Evolutionary conservation across 441 rosid genomes (phyloP).

Genomic region (Isatis lusitanica): DNA sequence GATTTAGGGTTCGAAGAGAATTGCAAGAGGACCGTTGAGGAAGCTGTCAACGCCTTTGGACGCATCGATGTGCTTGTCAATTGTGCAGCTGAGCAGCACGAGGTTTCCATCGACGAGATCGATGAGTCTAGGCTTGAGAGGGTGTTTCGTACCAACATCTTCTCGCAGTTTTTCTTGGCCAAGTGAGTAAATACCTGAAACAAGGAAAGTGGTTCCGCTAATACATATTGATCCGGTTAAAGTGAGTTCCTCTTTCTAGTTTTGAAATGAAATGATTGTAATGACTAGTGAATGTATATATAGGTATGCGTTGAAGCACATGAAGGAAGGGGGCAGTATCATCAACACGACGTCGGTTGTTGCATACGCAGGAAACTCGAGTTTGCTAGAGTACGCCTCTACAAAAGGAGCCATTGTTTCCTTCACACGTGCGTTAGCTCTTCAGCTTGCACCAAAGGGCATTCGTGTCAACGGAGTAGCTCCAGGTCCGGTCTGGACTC

Average conservation of each 20-base stretch:
- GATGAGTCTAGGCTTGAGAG: slow-evolving; percentile 41
- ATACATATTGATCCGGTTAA: neutral
- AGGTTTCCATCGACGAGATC: slow-evolving; percentile 39
- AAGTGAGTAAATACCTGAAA: slow-evolving; percentile 25
- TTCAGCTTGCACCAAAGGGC: slow-evolving; percentile 60
- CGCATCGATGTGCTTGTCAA: slow-evolving; percentile 44
- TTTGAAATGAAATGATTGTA: neutral
- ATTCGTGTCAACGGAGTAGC: slow-evolving; percentile 78
- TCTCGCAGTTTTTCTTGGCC: slow-evolving; percentile 40
- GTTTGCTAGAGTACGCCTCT: slow-evolving; percentile 66
- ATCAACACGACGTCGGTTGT: slow-evolving; percentile 76
- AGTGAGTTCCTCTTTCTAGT: neutral
- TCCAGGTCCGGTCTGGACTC: slow-evolving; percentile 90
- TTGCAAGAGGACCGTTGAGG: slow-evolving; percentile 57
- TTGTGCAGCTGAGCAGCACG: slow-evolving; percentile 46
- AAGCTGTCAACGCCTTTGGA: slow-evolving; percentile 53
- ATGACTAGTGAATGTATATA: neutral
- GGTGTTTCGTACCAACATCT: slow-evolving; percentile 47
- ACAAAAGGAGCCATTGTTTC: slow-evolving; percentile 83
- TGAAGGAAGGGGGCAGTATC: slow-evolving; percentile 72
- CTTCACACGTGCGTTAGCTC: slow-evolving; percentile 69
- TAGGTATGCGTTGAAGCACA: slow-evolving; percentile 72
- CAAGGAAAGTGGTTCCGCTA: neutral
- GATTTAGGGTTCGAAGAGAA: slow-evolving; percentile 75
- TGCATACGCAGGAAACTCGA: slow-evolving; percentile 61